A percentile compares a stretch with the other conserved stretches of the same genome.
Conservation (phyloP, 2,329 filamentous ascomycete species). For the Fusarium sp. region DNA sequence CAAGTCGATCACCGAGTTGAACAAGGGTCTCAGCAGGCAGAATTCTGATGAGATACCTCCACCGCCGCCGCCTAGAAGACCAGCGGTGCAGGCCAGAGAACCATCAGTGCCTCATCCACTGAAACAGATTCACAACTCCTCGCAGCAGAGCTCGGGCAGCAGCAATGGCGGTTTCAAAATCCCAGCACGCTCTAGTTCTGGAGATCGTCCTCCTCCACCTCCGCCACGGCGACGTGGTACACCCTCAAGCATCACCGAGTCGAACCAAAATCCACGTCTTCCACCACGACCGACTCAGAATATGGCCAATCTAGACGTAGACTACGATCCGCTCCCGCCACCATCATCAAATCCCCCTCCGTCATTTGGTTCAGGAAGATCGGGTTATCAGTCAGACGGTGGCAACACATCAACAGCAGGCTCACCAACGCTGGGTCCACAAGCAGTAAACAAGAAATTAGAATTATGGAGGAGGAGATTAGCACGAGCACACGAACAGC, state of each 20-base stretch:
- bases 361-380: constrained; percentile 39
- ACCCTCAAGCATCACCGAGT: constrained; percentile 46
- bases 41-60: constrained; percentile 42
- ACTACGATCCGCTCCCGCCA: constrained; percentile 54
- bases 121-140: constrained; percentile 55
- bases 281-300: constrained; percentile 46
- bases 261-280: constrained; percentile 42
- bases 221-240: constrained; percentile 59
- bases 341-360: constrained; percentile 41
- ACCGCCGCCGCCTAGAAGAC: constrained; percentile 51
- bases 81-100: constrained; percentile 33
- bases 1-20: constrained; percentile 47
- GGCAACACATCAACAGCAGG: constrained; percentile 47
- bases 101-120: constrained; percentile 51
- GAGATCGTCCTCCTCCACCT: constrained; percentile 55
- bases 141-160: constrained; percentile 46
- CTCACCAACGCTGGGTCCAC: constrained; percentile 50
- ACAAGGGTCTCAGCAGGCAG: constrained; percentile 36
- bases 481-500: constrained; percentile 69
- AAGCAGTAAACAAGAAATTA: constrained; percentile 71
- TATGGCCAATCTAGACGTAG: constrained; percentile 53
- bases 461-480: constrained; percentile 78
- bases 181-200: constrained; percentile 20
- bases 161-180: constrained; percentile 26
- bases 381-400: constrained; percentile 46